These are phyloP conservation scores for Bromus sterilis DNA, from an alignment of 176 grass and related monocot species.

Conservation along the genomic window DNA sequence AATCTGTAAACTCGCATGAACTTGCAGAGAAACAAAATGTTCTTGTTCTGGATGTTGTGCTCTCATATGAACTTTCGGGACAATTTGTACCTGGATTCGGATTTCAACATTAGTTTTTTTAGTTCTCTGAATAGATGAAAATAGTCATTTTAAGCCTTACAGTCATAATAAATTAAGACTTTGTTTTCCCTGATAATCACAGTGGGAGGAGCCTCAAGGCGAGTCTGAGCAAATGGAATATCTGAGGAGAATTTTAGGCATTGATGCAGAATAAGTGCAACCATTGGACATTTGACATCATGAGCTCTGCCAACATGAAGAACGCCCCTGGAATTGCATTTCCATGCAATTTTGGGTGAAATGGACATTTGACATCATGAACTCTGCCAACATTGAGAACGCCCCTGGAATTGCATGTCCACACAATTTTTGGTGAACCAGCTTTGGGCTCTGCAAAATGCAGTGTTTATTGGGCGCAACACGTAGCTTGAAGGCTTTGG, in stretches of 20 bases:
- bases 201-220: slow-evolving; percentile 84
- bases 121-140: not conserved
- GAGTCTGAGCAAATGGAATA: slow-evolving; percentile 81
- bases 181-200: slow-evolving; percentile 8
- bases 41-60: not conserved
- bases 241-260: slow-evolving; percentile 69
- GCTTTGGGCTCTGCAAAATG: not conserved
- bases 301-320: not conserved
- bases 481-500: not conserved
- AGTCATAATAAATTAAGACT: not conserved
- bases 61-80: not conserved
- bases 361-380: too few species aligned
- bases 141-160: not conserved
- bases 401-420: not conserved
- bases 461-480: not conserved
- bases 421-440: not conserved
- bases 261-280: slow-evolving; percentile 34
- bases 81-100: not conserved
- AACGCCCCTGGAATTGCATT: not conserved
- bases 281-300: not conserved
- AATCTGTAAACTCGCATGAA: not conserved
- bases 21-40: not conserved
- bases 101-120: not conserved
- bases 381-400: not conserved
- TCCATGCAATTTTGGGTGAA: not conserved